Percentiles rank a stretch among this genome's conserved stretches.
These are phyloP conservation scores for Rhipidocladum racemiflorum DNA, from an alignment of 176 grass and related monocot species.

Conservation along the genomic window DNA sequence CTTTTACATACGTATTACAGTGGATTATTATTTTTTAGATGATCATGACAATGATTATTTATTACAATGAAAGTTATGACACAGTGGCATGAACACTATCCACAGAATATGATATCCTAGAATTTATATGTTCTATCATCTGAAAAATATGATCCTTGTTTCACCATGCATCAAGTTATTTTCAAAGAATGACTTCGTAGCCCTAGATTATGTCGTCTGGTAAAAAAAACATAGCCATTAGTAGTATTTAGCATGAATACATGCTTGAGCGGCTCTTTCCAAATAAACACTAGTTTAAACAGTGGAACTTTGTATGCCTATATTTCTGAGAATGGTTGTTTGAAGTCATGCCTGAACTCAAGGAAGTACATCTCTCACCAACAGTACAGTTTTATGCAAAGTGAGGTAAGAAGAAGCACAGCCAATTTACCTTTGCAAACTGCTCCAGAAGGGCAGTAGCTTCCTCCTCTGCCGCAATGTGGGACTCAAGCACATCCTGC, in stretches of 20 bases:
- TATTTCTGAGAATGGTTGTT: neutral
- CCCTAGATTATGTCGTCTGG: neutral
- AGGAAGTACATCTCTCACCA: neutral
- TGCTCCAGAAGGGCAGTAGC: constrained; percentile 56
- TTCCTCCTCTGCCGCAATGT: constrained; percentile 64
- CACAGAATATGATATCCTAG: neutral
- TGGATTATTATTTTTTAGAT: neutral
- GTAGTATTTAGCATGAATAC: neutral
- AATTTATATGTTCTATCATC: neutral
- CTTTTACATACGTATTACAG: neutral
- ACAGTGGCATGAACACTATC: neutral
- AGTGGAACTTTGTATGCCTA: neutral
- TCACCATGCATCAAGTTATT: neutral
- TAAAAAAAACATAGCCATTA: neutral
- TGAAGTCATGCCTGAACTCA: neutral
- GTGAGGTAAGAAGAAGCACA: neutral
- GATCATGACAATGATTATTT: neutral
- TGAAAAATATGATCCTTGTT: neutral
- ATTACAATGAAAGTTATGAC: neutral
- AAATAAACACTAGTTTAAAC: neutral
- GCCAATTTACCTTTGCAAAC: constrained; percentile 62
- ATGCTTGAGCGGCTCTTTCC: neutral
- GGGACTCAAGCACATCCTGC: constrained; percentile 69
- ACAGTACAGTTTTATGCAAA: neutral
- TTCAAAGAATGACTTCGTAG: neutral